These are phyloP conservation scores for Eucalyptus sideroxylon DNA, from an alignment of 345 rosid species.

Conservation along the genomic window DNA sequence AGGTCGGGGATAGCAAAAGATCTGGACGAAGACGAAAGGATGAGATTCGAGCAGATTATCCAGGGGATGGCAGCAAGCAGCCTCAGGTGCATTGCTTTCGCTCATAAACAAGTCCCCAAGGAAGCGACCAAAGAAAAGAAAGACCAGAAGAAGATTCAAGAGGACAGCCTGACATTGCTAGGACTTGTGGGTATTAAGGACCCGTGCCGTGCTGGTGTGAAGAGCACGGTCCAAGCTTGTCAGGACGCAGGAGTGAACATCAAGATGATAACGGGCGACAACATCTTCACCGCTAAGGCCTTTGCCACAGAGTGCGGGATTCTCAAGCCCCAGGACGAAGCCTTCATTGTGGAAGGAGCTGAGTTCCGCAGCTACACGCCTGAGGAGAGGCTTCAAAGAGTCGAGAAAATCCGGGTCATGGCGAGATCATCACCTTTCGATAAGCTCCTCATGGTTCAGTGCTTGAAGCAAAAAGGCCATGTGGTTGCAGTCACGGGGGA, in stretches of 20 bases:
- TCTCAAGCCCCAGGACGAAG: conserved; percentile 20
- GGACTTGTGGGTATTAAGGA: conserved; percentile 66
- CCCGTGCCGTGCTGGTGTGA: conserved; percentile 54
- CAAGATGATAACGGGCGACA: conserved; percentile 77
- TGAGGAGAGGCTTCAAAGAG: conserved; percentile 28
- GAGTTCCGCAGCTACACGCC: conserved; percentile 33
- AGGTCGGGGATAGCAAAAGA: conserved; percentile 20
- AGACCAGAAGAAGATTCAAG: conserved; percentile 13
- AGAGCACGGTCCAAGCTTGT: conserved; percentile 51
- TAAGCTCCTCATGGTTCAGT: conserved; percentile 70
- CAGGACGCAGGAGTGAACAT: conserved; percentile 52
- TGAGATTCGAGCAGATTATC: conserved; percentile 26
- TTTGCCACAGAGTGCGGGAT: conserved; percentile 68
- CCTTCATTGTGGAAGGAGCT: conserved; percentile 39
- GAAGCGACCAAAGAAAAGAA: not conserved
- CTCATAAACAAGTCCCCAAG: conserved; percentile 20
- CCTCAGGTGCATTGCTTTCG: conserved; percentile 69
- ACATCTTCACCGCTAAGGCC: conserved; percentile 61
- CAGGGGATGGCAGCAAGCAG: conserved; percentile 51
- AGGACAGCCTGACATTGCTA: conserved; percentile 25
- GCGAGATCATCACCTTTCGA: conserved; percentile 71
- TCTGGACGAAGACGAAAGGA: conserved; percentile 12
- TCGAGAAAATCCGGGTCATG: conserved; percentile 57
- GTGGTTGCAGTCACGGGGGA: conserved; percentile 73
- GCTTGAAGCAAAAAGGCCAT: conserved; percentile 53